Percentiles rank a stretch among this genome's conserved stretches.
These are phyloP conservation scores for Leccinum subgranulosum DNA, from an alignment of 768 basidiomycete species.

Conservation along the genomic window DNA sequence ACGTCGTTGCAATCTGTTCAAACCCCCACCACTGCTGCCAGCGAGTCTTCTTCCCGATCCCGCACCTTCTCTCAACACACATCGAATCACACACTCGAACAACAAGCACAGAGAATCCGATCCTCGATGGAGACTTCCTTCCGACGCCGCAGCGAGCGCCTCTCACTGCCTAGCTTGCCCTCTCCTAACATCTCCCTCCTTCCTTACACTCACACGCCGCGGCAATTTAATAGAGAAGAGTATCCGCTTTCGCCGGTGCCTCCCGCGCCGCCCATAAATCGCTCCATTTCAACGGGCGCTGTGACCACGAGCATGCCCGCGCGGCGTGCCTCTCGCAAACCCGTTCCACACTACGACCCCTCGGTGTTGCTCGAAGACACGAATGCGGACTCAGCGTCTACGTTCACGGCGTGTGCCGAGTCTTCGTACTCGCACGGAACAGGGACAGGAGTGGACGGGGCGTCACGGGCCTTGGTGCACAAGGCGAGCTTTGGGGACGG, in stretches of 20 bases:
- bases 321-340: conserved; percentile 46
- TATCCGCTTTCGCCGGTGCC: conserved; percentile 27
- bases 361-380: conserved; percentile 23
- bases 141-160: conserved; percentile 25
- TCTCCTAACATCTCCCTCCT: conserved; percentile 12
- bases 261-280: conserved; percentile 21
- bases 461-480: conserved; percentile 30
- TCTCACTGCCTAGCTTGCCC: conserved; percentile 29
- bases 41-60: conserved; percentile 6
- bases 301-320: conserved; percentile 16
- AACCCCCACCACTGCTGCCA: background rate
- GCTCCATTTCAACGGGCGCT: conserved; percentile 27
- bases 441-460: conserved; percentile 6
- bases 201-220: conserved; percentile 13
- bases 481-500: conserved; percentile 47
- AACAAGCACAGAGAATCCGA: conserved; percentile 31
- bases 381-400: conserved; percentile 22
- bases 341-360: conserved; percentile 52
- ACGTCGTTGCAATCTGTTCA: conserved; percentile 19
- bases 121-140: conserved; percentile 30
- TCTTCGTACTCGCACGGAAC: conserved; percentile 29
- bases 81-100: conserved; percentile 23
- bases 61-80: conserved; percentile 8
- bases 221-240: conserved; percentile 25
- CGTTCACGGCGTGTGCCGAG: conserved; percentile 18